These are phyloP conservation scores for Neurospora pannonica DNA, from an alignment of 495 filamentous ascomycete species.

Conservation along the genomic window DNA sequence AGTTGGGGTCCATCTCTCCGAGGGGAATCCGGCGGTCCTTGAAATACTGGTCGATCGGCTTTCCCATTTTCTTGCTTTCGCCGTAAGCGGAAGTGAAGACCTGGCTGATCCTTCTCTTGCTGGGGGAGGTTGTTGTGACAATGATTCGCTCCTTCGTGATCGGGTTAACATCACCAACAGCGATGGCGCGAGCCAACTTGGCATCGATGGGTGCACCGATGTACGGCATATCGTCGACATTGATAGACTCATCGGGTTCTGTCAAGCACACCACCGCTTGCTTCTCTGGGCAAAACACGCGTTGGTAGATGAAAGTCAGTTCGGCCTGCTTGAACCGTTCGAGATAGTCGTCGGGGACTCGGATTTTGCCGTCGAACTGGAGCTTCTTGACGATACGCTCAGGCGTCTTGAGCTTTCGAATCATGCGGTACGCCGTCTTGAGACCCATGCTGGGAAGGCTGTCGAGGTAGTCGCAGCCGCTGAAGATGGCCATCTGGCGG, in stretches of 20 bases:
- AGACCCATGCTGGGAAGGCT: constrained; percentile 78
- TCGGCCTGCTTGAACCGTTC: constrained; percentile 75
- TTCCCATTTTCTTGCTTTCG: constrained; percentile 34
- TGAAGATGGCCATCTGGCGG: constrained; percentile 89
- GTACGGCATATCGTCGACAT: constrained; percentile 59
- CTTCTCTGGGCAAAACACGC: constrained; percentile 77
- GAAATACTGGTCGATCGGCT: constrained; percentile 74
- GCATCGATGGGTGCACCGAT: constrained; percentile 66
- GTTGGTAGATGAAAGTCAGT: constrained; percentile 84
- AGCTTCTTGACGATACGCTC: constrained; percentile 74
- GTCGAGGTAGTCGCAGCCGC: constrained; percentile 93
- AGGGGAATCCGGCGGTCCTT: constrained; percentile 63
- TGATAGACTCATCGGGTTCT: constrained; percentile 46
- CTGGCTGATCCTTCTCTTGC: constrained; percentile 34
- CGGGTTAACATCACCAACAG: constrained; percentile 78
- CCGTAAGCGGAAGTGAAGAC: constrained; percentile 19
- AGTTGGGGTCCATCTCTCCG: constrained; percentile 80
- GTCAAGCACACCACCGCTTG: constrained; percentile 65
- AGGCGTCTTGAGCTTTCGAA: constrained; percentile 79
- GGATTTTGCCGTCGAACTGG: constrained; percentile 76
- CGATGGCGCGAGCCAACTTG: constrained; percentile 63
- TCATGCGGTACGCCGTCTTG: constrained; percentile 83
- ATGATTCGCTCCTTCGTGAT: constrained; percentile 70
- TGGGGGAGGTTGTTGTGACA: constrained; percentile 21
- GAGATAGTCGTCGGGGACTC: constrained; percentile 69